A percentile compares a stretch with the other conserved stretches of the same genome.
phyloP scores from a whole-genome alignment of 306 rosid species.

The Quercus agrifolia region DNA sequence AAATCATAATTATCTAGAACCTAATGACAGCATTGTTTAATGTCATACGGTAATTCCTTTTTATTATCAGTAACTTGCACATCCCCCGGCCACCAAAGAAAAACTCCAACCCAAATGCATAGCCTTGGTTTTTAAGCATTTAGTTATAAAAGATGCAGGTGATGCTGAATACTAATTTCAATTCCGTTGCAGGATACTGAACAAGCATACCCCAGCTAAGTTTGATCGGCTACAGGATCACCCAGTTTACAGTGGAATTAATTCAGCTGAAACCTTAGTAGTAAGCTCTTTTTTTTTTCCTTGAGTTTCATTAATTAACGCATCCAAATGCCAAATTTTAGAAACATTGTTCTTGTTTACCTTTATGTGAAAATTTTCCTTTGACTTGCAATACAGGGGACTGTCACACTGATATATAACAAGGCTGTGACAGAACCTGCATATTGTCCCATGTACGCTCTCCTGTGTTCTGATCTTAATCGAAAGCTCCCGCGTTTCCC shows the following conservation, averaged over 20 bases:
- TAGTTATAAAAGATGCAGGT: too few relatives aligned
- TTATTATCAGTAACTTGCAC: too few relatives aligned
- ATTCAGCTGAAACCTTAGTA: constrained; percentile 86
- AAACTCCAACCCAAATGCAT: too few relatives aligned
- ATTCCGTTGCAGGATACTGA: constrained; percentile 62
- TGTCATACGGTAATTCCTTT: too few relatives aligned
- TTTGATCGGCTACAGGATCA: constrained; percentile 82
- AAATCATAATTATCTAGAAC: too few relatives aligned
- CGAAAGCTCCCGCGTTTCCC: constrained; percentile 83
- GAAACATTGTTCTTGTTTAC: too few relatives aligned
- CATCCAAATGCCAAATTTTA: neutral
- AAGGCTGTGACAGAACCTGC: constrained; percentile 96
- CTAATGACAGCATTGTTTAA: too few relatives aligned
- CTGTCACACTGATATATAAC: constrained; percentile 78
- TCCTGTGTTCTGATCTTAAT: constrained; percentile 66
- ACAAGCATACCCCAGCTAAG: constrained; percentile 93
- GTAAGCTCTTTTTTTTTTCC: constrained; percentile 6
- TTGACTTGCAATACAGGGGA: constrained; percentile 59
- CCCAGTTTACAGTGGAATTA: constrained; percentile 77
- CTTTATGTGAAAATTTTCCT: neutral
- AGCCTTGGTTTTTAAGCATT: too few relatives aligned
- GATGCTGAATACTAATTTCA: neutral
- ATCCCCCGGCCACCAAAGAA: too few relatives aligned
- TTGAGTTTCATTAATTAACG: constrained; percentile 3
- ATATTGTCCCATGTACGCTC: constrained; percentile 49